Conservation (phyloP, 2,329 filamentous ascomycete species). For the Pseudogymnoascus sp. region DNA sequence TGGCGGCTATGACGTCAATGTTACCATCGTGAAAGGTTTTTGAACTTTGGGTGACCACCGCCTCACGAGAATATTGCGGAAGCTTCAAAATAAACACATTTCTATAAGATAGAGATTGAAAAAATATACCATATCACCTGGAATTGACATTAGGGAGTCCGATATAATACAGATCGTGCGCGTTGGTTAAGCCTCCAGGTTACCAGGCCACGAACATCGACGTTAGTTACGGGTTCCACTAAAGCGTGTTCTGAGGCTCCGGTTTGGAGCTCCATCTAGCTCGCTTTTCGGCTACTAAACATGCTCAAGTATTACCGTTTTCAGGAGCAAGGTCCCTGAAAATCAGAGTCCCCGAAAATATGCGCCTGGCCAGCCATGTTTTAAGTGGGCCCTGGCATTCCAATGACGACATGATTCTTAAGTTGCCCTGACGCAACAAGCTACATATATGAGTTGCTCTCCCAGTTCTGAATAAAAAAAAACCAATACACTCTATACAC, state of each 20-base stretch:
- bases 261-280: background rate
- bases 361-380: conserved; percentile 3
- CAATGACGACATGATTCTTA: conserved; percentile 1
- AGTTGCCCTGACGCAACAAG: background rate
- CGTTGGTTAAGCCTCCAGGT: background rate
- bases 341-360: background rate
- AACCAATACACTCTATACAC: background rate
- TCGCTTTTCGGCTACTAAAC: background rate
- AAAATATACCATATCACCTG: background rate
- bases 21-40: background rate
- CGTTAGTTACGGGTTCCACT: background rate
- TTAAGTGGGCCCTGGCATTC: background rate
- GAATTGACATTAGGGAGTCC: background rate
- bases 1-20: background rate
- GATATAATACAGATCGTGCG: background rate
- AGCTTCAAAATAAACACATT: background rate
- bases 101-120: background rate
- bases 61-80: background rate
- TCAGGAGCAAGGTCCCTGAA: background rate
- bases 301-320: background rate
- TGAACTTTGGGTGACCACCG: background rate
- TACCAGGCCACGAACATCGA: background rate
- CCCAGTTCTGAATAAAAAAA: background rate
- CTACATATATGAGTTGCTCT: background rate
- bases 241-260: background rate